Percentiles rank a stretch among this genome's conserved stretches.
Conservation (phyloP, 140 eudicot species). For the Anethum foeniculum region DNA sequence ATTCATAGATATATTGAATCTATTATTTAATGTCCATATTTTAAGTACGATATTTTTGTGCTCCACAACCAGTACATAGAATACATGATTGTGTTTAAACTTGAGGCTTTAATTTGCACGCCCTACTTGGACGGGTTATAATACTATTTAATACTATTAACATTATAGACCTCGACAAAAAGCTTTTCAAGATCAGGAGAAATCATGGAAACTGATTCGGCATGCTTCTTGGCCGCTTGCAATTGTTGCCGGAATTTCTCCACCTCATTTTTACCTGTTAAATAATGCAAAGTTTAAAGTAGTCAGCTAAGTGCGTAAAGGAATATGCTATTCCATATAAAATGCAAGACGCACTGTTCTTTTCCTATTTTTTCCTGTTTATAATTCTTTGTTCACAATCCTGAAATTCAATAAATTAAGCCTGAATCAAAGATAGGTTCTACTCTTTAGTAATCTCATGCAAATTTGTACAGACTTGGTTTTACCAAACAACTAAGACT, state of each 20-base stretch:
- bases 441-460: background rate
- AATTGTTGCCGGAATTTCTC: constrained; percentile 46
- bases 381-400: background rate
- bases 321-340: background rate
- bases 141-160: constrained; percentile 4
- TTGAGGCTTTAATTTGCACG: background rate
- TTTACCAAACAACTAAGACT: background rate
- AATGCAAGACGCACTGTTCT: background rate
- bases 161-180: constrained; percentile 59
- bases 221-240: constrained; percentile 57
- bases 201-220: constrained; percentile 62
- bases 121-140: background rate
- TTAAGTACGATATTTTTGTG: background rate
- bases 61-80: background rate
- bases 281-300: constrained; percentile 9
- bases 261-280: constrained; percentile 48
- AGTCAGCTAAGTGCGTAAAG: background rate
- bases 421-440: background rate
- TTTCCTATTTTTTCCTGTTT: background rate
- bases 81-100: background rate
- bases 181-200: constrained; percentile 58
- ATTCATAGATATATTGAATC: background rate
- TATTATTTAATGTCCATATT: background rate
- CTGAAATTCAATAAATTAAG: background rate
- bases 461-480: background rate